Evolutionary conservation across 164 flowering plant species (phyloP).

Genomic region (Chimonanthus salicifolius): DNA sequence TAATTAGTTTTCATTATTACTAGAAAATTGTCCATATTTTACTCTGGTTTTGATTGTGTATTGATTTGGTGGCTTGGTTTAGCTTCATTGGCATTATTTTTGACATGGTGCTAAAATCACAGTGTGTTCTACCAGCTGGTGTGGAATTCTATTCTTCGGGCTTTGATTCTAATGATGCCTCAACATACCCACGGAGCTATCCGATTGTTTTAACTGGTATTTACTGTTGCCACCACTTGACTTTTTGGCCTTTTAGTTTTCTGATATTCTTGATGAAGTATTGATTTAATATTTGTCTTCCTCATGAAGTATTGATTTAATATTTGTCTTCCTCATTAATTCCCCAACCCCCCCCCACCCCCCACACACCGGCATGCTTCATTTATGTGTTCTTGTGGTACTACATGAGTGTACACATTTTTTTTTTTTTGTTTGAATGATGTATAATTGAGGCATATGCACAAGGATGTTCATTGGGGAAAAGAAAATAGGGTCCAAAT

Average conservation of each 20-base stretch:
- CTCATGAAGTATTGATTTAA: neutral
- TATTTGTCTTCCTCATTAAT: neutral
- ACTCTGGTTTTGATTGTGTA: neutral
- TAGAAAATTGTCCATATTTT: neutral
- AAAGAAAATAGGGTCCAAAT: too few species aligned
- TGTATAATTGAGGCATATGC: too few species aligned
- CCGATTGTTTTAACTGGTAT: constrained; percentile 96
- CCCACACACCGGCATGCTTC: too few species aligned
- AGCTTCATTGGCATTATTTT: neutral
- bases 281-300: neutral
- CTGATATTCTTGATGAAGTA: neutral
- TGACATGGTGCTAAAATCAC: constrained; percentile 18
- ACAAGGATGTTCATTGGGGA: too few species aligned
- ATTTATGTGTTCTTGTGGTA: too few species aligned
- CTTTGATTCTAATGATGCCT: constrained; percentile 46
- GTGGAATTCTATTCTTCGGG: constrained; percentile 78
- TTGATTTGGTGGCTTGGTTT: neutral
- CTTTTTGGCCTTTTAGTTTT: neutral
- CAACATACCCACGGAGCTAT: constrained; percentile 76
- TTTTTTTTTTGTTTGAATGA: too few species aligned
- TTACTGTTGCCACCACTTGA: neutral
- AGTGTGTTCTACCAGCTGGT: constrained; percentile 98
- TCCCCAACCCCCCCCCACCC: too few species aligned
- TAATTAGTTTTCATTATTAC: neutral
- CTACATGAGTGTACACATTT: too few species aligned